phyloP scores from a whole-genome alignment of 345 rosid genomes.

The Corchorus olitorius region DNA sequence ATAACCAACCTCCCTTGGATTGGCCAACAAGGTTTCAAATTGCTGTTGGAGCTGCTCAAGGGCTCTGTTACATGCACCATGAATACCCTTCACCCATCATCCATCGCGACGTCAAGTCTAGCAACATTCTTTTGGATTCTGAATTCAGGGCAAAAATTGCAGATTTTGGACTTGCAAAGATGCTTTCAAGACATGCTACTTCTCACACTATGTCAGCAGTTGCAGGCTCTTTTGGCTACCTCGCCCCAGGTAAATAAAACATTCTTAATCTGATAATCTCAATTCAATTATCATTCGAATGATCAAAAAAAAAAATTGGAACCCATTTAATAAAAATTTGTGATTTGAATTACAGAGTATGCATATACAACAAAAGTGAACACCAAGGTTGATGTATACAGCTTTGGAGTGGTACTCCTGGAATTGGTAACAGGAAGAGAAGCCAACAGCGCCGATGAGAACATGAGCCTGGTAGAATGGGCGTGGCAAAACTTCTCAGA shows the following conservation, averaged over 20 bases:
- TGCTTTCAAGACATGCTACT: constrained; percentile 60
- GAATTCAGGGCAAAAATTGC: constrained; percentile 77
- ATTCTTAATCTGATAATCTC: not conserved
- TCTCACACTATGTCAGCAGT: constrained; percentile 78
- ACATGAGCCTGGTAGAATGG: constrained; percentile 83
- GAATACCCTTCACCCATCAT: constrained; percentile 71
- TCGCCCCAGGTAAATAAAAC: constrained; percentile 82
- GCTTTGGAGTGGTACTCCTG: constrained; percentile 89
- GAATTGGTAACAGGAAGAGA: constrained; percentile 86
- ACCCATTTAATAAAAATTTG: not conserved
- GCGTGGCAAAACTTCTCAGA: constrained; percentile 66
- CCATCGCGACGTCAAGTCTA: constrained; percentile 89
- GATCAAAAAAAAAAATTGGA: not conserved
- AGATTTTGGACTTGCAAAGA: constrained; percentile 90
- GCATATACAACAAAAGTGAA: constrained; percentile 78
- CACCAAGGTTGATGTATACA: constrained; percentile 80
- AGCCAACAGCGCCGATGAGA: constrained; percentile 62
- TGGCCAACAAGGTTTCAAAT: constrained; percentile 80
- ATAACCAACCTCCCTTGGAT: constrained; percentile 30
- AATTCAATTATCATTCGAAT: not conserved
- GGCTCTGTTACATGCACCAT: constrained; percentile 90
- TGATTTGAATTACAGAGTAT: constrained; percentile 50
- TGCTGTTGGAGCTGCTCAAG: constrained; percentile 85
- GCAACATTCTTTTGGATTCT: constrained; percentile 81
- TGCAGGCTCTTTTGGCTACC: constrained; percentile 88